Conservation (phyloP, 805 yeast genomes). For the Hanseniaspora vineae region DNA sequence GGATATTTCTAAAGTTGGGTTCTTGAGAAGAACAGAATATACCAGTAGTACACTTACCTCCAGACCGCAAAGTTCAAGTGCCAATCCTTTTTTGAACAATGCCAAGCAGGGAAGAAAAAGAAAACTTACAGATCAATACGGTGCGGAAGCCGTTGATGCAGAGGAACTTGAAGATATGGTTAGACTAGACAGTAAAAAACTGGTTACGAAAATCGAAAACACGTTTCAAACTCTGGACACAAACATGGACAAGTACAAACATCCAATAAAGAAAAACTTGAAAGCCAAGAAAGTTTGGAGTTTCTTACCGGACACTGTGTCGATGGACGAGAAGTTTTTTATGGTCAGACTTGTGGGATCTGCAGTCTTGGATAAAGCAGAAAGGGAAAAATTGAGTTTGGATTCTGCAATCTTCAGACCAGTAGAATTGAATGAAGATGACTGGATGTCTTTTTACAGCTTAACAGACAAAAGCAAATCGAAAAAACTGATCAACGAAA, state of each 20-base stretch:
- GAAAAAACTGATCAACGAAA: constrained; percentile 25
- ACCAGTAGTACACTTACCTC: constrained; percentile 45
- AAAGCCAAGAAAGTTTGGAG: constrained; percentile 71
- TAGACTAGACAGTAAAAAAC: constrained; percentile 15
- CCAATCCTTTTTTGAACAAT: constrained; percentile 9
- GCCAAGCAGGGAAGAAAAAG: constrained; percentile 9
- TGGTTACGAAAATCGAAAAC: constrained; percentile 42
- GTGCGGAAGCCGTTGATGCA: constrained; percentile 1
- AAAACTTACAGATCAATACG: constrained; percentile 17
- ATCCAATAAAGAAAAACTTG: constrained; percentile 65
- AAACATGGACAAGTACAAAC: constrained; percentile 38
- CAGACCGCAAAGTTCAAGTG: constrained; percentile 14
- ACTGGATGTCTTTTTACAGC: constrained; percentile 64
- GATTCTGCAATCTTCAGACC: constrained; percentile 62
- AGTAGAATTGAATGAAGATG: constrained; percentile 52
- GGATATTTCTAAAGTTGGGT: constrained; percentile 40
- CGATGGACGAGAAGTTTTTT: constrained; percentile 67
- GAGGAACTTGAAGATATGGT: constrained; percentile 15
- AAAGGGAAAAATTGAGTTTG: constrained; percentile 25
- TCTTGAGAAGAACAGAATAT: constrained; percentile 89
- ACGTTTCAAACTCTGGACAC: constrained; percentile 55
- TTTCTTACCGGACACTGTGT: constrained; percentile 80
- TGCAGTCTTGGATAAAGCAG: constrained; percentile 25
- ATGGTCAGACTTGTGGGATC: constrained; percentile 49
- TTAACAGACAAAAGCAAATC: constrained; percentile 31